These are phyloP conservation scores for Calonectria pseudoreteaudii DNA, from an alignment of 2,329 filamentous ascomycete genomes.

Conservation along the genomic window DNA sequence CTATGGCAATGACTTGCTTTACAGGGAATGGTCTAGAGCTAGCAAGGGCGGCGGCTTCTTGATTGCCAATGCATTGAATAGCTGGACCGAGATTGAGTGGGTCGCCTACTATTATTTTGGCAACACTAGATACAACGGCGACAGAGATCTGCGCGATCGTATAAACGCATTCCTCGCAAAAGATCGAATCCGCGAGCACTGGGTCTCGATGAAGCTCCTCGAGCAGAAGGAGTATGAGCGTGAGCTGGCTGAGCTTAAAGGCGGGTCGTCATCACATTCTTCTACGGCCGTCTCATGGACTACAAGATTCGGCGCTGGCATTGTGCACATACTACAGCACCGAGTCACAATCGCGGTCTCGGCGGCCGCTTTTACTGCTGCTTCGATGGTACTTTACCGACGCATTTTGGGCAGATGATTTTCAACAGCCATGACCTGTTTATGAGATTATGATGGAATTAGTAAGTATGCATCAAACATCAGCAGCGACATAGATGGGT, in stretches of 20 bases:
- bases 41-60: conserved; percentile 13
- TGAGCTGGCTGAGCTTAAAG: not conserved
- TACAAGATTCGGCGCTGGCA: not conserved
- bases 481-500: not conserved
- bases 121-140: not conserved
- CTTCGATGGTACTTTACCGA: not conserved
- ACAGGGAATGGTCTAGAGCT: conserved; percentile 1
- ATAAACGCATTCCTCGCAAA: not conserved
- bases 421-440: not conserved
- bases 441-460: conserved; percentile 1
- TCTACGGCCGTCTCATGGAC: not conserved
- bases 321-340: not conserved
- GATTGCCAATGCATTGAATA: conserved; percentile 22
- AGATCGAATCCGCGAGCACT: not conserved
- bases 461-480: not conserved
- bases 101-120: conserved; percentile 5
- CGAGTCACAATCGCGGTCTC: not conserved
- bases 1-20: not conserved
- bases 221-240: conserved; percentile 5
- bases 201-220: not conserved
- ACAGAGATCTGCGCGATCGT: not conserved
- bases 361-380: not conserved
- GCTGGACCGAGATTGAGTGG: conserved; percentile 17
- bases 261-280: not conserved
- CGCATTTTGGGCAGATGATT: not conserved